Conservation (phyloP, 176 grass and related monocot species). For the Aegilops sharonensis region DNA sequence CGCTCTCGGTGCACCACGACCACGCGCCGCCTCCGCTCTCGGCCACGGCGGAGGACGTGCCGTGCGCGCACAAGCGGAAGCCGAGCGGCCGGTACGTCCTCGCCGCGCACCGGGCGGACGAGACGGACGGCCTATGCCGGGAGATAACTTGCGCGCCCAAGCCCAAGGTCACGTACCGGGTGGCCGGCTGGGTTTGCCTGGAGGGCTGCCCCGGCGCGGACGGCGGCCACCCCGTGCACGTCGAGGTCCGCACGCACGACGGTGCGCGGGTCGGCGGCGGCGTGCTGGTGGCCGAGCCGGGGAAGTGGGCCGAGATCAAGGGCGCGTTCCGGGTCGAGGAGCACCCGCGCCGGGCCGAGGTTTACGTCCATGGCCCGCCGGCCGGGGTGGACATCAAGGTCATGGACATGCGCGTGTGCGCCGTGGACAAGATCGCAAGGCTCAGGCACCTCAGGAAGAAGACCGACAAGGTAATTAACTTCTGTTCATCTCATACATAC, state of each 20-base stretch:
- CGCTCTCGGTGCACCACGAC: constrained; percentile 30
- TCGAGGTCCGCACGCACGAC: constrained; percentile 28
- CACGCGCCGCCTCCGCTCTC: not conserved
- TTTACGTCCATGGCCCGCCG: constrained; percentile 51
- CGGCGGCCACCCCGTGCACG: constrained; percentile 25
- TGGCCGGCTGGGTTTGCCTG: constrained; percentile 49
- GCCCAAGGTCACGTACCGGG: constrained; percentile 53
- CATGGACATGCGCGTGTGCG: constrained; percentile 48
- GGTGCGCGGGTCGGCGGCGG: constrained; percentile 32
- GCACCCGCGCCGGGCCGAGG: constrained; percentile 4
- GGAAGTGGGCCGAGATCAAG: constrained; percentile 55
- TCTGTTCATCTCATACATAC: no score
- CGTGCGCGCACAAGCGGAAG: not conserved
- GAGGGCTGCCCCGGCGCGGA: not conserved
- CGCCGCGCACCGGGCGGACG: constrained; percentile 30
- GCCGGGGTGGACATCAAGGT: constrained; percentile 62
- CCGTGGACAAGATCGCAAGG: constrained; percentile 50
- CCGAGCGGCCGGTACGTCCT: constrained; percentile 50
- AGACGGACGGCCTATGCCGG: constrained; percentile 47
- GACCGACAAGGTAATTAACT: constrained; percentile 47
- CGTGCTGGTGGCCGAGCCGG: constrained; percentile 19
- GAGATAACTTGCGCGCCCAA: constrained; percentile 17
- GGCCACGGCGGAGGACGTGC: not conserved
- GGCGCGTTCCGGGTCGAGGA: constrained; percentile 56
- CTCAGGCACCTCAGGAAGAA: constrained; percentile 57